A percentile compares a stretch with the other conserved stretches of the same genome.
phyloP scores from a whole-genome alignment of 78 protist species.

The Pelomyxa schiedti region DNA sequence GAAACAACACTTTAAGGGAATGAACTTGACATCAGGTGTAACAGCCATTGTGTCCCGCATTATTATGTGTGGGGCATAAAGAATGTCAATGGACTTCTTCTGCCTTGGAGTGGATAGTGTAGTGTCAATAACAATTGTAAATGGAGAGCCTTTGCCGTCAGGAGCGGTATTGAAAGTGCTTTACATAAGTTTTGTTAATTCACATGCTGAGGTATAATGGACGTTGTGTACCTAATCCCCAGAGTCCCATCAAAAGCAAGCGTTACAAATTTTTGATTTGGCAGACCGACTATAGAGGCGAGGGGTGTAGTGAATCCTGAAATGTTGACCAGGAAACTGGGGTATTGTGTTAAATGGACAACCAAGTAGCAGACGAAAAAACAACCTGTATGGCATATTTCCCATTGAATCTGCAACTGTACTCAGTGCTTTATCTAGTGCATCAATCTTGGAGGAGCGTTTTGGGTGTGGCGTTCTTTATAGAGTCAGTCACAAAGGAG shows the following conservation, averaged over 20 bases:
- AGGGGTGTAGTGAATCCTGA: conserved; percentile 12
- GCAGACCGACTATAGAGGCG: conserved; percentile 15
- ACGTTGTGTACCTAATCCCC: too few relatives aligned
- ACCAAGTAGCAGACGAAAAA: too few relatives aligned
- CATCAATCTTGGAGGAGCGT: conserved; percentile 16
- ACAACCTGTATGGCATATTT: too few relatives aligned
- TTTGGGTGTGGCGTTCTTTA: conserved; percentile 34
- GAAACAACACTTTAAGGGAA: background rate
- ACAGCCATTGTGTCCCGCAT: too few relatives aligned
- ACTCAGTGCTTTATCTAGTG: background rate
- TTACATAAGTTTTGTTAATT: too few relatives aligned
- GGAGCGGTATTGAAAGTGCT: conserved; percentile 35
- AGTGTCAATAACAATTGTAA: conserved; percentile 39
- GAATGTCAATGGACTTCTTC: background rate
- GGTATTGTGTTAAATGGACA: too few relatives aligned
- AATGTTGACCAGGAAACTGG: conserved; percentile 17
- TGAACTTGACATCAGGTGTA: background rate
- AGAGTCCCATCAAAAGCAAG: conserved; percentile 5
- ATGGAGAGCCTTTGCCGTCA: conserved; percentile 26
- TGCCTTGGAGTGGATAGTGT: background rate
- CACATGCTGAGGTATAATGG: too few relatives aligned
- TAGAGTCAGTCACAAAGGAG: background rate
- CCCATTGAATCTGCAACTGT: background rate
- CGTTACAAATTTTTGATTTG: conserved; percentile 16
- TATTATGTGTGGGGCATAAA: too few relatives aligned